These are phyloP conservation scores for Diaporthe capsici DNA, from an alignment of 2,329 filamentous ascomycete species.

Conservation along the genomic window DNA sequence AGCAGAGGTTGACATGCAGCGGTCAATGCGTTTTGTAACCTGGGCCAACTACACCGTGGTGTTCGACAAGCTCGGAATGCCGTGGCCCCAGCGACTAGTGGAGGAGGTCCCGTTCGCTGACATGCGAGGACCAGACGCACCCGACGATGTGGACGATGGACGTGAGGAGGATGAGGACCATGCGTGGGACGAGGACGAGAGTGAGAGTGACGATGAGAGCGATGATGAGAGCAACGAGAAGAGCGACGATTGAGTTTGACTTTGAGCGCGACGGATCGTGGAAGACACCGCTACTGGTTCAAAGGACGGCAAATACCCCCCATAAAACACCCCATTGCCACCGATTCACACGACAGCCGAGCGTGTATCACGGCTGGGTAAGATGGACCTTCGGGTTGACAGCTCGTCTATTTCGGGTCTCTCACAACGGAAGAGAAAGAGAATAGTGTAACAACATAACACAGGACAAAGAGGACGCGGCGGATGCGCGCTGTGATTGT, in stretches of 20 bases:
- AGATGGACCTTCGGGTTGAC: not conserved
- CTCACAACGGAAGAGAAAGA: not conserved
- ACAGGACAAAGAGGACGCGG: not conserved
- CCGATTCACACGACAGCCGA: not conserved
- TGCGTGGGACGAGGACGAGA: too few relatives aligned
- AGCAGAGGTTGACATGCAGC: not conserved
- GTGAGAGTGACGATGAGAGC: not conserved
- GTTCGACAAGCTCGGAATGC: not conserved
- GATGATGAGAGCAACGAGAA: not conserved
- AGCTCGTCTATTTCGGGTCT: not conserved
- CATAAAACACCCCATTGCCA: not conserved
- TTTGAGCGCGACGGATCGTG: too few relatives aligned
- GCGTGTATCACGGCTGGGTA: not conserved
- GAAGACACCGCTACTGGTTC: not conserved
- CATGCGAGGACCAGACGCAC: not conserved
- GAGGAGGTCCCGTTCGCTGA: not conserved
- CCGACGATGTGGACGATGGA: not conserved
- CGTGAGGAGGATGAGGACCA: not conserved
- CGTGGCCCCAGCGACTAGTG: not conserved
- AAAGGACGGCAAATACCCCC: too few relatives aligned
- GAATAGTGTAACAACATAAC: not conserved
- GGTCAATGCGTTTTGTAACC: not conserved
- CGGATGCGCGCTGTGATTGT: not conserved
- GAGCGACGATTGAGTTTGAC: too few relatives aligned
- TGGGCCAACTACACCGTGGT: not conserved